Evolutionary conservation across 1,284 basidiomycete genomes (phyloP).

Genomic region (Trametes versicolor): DNA sequence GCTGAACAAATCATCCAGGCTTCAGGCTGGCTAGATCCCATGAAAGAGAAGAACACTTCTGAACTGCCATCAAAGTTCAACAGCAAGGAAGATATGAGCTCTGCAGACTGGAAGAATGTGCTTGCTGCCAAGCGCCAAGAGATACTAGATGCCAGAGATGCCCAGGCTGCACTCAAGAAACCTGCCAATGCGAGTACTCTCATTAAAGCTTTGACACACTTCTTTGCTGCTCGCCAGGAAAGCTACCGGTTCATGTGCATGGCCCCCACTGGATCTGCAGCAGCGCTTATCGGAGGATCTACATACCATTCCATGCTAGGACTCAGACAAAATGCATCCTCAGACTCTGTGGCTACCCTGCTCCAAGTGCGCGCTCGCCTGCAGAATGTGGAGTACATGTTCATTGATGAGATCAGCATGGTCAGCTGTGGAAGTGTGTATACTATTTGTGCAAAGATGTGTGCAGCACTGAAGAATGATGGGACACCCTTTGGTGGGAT

Average conservation of each 20-base stretch:
- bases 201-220: constrained; percentile 46
- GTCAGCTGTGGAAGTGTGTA: no score
- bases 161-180: no score
- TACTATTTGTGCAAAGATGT: no score
- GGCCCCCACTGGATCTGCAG: constrained; percentile 51
- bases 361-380: constrained; percentile 32
- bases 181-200: constrained; percentile 23
- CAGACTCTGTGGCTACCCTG: constrained; percentile 1
- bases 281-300: constrained; percentile 47
- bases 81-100: no score
- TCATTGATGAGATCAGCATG: no score
- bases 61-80: no score
- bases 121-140: no score
- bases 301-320: constrained; percentile 53
- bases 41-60: constrained; percentile 1
- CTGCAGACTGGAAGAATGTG: no score
- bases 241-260: constrained; percentile 41
- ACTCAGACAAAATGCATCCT: constrained; percentile 40
- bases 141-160: no score
- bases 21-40: constrained; percentile 10
- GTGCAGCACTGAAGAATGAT: no score
- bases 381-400: constrained; percentile 46
- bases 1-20: constrained; percentile 1
- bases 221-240: constrained; percentile 42
- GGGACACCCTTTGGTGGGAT: no score